phyloP scores from a whole-genome alignment of 805 yeast genomes.

The Metschnikowia amazonensis region DNA sequence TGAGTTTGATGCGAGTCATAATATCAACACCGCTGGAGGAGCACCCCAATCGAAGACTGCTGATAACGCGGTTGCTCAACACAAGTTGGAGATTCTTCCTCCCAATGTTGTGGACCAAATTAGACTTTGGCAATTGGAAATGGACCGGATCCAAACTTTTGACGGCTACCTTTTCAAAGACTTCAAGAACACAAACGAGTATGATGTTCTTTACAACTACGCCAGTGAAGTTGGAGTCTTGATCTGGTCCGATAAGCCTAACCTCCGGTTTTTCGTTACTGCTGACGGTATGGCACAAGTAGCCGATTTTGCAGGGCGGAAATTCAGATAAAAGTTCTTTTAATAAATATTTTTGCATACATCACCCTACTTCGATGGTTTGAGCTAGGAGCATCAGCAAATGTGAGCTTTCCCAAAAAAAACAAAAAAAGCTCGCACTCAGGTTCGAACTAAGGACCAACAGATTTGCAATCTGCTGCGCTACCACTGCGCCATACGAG shows the following conservation, averaged over 20 bases:
- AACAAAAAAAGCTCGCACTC: conserved; percentile 66
- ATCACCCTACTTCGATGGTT: no score
- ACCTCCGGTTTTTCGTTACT: conserved; percentile 78
- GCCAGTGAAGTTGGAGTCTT: conserved; percentile 90
- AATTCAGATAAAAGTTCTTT: conserved; percentile 18
- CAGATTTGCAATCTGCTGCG: conserved; percentile 99
- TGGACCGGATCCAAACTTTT: conserved; percentile 84
- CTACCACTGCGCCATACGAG: conserved; percentile 96
- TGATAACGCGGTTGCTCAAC: conserved; percentile 36
- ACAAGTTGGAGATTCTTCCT: conserved; percentile 65
- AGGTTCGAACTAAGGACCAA: conserved; percentile 97
- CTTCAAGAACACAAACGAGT: conserved; percentile 74
- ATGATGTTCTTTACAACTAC: conserved; percentile 63
- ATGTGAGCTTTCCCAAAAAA: no score
- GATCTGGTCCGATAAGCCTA: conserved; percentile 74
- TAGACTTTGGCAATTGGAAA: conserved; percentile 90
- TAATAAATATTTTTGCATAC: not conserved
- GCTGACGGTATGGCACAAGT: conserved; percentile 83
- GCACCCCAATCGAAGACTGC: conserved; percentile 32
- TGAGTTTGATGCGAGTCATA: conserved; percentile 55
- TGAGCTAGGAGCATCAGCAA: no score
- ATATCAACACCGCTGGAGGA: conserved; percentile 44
- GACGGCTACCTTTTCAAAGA: conserved; percentile 88
- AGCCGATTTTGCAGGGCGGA: conserved; percentile 83
- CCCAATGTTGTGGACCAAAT: conserved; percentile 98